Conservation (phyloP, 441 rosid species). For the Eugenia klotzschiana region DNA sequence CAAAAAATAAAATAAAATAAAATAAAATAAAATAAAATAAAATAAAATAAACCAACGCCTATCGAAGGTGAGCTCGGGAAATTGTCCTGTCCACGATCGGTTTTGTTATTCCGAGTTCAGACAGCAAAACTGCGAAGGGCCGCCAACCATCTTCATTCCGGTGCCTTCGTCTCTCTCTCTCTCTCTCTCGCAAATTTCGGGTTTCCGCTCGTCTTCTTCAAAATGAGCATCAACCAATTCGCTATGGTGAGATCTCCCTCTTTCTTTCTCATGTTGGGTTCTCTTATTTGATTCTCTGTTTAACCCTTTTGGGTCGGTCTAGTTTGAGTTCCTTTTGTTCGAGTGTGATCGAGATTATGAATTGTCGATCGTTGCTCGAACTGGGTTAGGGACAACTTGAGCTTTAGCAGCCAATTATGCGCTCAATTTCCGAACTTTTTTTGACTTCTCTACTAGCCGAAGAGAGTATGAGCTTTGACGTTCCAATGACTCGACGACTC, state of each 20-base stretch:
- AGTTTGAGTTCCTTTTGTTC: not conserved
- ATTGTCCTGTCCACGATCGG: not conserved
- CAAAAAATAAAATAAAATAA: too few species aligned
- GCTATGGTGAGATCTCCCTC: slow-evolving; percentile 9
- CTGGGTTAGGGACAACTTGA: not conserved
- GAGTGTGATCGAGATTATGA: not conserved
- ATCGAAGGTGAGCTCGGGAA: not conserved
- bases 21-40: too few species aligned
- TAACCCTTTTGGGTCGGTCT: not conserved
- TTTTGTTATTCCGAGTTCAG: not conserved
- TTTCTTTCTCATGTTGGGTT: not conserved
- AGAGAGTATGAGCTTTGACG: not conserved
- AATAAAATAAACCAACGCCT: not conserved
- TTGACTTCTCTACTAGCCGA: not conserved
- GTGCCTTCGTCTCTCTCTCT: not conserved
- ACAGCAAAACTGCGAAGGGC: not conserved
- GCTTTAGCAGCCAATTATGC: not conserved
- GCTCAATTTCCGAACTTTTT: not conserved
- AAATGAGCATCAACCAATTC: slow-evolving; percentile 19
- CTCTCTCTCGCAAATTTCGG: not conserved
- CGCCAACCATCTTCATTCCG: not conserved
- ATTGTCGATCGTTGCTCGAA: not conserved
- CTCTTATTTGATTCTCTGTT: not conserved
- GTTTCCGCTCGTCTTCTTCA: not conserved
- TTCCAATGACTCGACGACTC: not conserved